These are phyloP conservation scores for Mucor racemosus DNA, from an alignment of 371 early-diverging fungal species.

Conservation along the genomic window DNA sequence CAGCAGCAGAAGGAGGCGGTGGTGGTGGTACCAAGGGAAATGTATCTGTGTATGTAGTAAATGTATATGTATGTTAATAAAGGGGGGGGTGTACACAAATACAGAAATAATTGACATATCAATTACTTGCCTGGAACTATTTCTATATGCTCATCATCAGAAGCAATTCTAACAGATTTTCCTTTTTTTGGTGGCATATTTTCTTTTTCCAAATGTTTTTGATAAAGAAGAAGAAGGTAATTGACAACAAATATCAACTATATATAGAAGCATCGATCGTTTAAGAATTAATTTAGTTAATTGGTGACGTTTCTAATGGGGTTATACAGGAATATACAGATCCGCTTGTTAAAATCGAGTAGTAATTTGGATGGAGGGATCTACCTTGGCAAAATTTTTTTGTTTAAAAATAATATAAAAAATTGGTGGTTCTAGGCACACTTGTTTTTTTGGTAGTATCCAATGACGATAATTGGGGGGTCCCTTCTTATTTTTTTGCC, in stretches of 20 bases:
- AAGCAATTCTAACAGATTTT: conserved; percentile 23
- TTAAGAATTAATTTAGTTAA: conserved; percentile 7
- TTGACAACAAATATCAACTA: neutral
- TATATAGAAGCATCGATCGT: conserved; percentile 4
- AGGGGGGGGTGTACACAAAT: neutral
- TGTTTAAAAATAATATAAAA: neutral
- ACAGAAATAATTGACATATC: neutral
- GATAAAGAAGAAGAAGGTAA: neutral
- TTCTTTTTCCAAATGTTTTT: neutral
- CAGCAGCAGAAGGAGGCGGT: conserved; percentile 12
- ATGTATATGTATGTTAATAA: conserved; percentile 4
- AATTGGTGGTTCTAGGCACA: conserved; percentile 7
- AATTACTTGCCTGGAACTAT: conserved; percentile 19
- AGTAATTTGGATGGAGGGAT: neutral
- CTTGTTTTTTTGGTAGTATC: neutral
- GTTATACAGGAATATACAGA: neutral
- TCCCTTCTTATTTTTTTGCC: neutral
- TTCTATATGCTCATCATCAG: conserved; percentile 15
- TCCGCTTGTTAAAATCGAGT: neutral
- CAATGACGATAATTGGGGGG: neutral
- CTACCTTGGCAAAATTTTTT: conserved; percentile 2
- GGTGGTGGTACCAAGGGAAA: conserved; percentile 7
- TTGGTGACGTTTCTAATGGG: conserved; percentile 12
- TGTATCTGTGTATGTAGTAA: conserved; percentile 3
- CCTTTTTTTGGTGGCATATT: conserved; percentile 15